Evolutionary conservation across 2,329 filamentous ascomycete species (phyloP).

Genomic region (Byssoonygena ceratinophila): DNA sequence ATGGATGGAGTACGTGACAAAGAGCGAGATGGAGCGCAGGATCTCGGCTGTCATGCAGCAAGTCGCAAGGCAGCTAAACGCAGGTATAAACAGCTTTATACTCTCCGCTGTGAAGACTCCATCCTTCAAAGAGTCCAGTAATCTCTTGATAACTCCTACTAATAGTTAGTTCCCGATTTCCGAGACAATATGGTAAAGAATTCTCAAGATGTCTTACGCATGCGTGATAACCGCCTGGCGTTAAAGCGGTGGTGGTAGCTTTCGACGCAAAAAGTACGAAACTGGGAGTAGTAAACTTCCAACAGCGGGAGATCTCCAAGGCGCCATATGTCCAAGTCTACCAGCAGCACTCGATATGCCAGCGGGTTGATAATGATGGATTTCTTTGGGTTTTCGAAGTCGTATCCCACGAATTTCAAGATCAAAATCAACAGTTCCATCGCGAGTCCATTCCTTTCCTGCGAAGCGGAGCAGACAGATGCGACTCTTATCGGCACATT

Average conservation of each 20-base stretch:
- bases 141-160: slow-evolving; percentile 73
- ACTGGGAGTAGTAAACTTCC: slow-evolving; percentile 86
- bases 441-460: slow-evolving; percentile 45
- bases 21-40: slow-evolving; percentile 75
- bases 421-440: slow-evolving; percentile 61
- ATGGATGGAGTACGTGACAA: slow-evolving; percentile 86
- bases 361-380: slow-evolving; percentile 94
- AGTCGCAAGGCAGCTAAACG: slow-evolving; percentile 68
- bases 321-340: slow-evolving; percentile 90
- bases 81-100: slow-evolving; percentile 63
- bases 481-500: slow-evolving; percentile 36
- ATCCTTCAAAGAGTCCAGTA: slow-evolving; percentile 81
- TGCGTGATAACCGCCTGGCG: slow-evolving; percentile 69
- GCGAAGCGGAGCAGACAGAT: slow-evolving; percentile 27
- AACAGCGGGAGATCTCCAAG: slow-evolving; percentile 66
- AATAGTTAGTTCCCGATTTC: slow-evolving; percentile 17
- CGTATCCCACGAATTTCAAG: slow-evolving; percentile 80
- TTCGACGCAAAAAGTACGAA: slow-evolving; percentile 72
- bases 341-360: slow-evolving; percentile 80
- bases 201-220: slow-evolving; percentile 54
- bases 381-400: slow-evolving; percentile 64
- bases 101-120: slow-evolving; percentile 64
- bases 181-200: not conserved
- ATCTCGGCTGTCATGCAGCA: slow-evolving; percentile 75
- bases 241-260: slow-evolving; percentile 94